A percentile compares a stretch with the other conserved stretches of the same genome.
Evolutionary conservation across 805 yeast species (phyloP).

Genomic region (Candida broadrunensis): DNA sequence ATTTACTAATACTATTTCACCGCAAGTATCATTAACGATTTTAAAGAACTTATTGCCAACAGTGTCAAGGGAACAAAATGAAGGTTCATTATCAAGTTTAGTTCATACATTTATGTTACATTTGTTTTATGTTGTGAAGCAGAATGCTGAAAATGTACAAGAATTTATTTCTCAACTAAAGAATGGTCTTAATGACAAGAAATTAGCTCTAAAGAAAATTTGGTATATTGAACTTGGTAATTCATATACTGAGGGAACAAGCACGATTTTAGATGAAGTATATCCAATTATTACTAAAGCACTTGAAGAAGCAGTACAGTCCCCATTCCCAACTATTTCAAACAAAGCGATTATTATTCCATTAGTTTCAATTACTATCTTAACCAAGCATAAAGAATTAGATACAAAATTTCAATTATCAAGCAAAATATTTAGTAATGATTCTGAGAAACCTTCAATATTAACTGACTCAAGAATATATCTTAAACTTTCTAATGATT

Average conservation of each 20-base stretch:
- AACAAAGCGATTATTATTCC: constrained; percentile 53
- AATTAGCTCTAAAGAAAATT: constrained; percentile 55
- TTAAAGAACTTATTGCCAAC: constrained; percentile 45
- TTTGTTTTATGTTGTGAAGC: constrained; percentile 18
- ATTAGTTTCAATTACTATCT: constrained; percentile 41
- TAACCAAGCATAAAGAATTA: constrained; percentile 7
- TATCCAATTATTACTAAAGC: constrained; percentile 22
- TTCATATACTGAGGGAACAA: constrained; percentile 11
- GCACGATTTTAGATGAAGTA: constrained; percentile 8
- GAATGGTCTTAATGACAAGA: constrained; percentile 67
- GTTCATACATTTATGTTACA: constrained; percentile 50
- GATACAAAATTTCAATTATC: constrained; percentile 12
- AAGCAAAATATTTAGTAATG: constrained; percentile 19
- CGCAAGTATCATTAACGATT: constrained; percentile 24
- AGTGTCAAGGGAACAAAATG: constrained; percentile 76
- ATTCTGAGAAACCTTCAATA: constrained; percentile 46
- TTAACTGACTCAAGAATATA: constrained; percentile 46
- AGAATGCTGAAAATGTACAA: constrained; percentile 4
- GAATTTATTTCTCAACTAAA: constrained; percentile 27
- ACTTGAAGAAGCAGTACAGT: constrained; percentile 40
- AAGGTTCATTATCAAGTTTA: constrained; percentile 50
- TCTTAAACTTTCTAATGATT: constrained; percentile 43
- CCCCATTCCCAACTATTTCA: constrained; percentile 54
- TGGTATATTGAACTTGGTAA: constrained; percentile 62
- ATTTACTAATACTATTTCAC: constrained; percentile 22